phyloP scores from a whole-genome alignment of 441 rosid species.

The Erodium chrysanthum region DNA sequence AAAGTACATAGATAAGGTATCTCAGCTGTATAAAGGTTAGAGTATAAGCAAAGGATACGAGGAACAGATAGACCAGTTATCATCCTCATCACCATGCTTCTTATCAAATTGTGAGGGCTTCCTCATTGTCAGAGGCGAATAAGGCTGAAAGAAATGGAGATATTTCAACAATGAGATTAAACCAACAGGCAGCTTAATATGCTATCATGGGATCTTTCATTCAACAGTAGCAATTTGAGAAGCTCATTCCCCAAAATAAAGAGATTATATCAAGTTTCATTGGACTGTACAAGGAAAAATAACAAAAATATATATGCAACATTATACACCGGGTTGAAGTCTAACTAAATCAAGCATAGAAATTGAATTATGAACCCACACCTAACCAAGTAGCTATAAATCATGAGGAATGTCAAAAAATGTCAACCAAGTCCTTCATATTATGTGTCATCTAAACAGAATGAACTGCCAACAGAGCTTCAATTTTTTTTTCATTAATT shows the following conservation, averaged over 20 bases:
- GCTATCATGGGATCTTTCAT: background rate
- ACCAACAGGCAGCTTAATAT: background rate
- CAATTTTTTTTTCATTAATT: background rate
- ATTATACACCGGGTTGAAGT: background rate
- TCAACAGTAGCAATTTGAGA: background rate
- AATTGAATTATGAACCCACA: background rate
- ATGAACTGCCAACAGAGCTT: background rate
- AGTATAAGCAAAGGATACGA: constrained; percentile 60
- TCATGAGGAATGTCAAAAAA: background rate
- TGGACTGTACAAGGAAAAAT: background rate
- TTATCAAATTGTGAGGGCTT: constrained; percentile 39
- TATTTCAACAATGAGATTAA: constrained; percentile 10
- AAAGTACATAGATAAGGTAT: background rate
- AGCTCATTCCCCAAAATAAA: background rate
- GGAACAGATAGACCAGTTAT: constrained; percentile 66
- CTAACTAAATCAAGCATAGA: background rate
- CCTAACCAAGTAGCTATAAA: background rate
- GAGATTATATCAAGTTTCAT: background rate
- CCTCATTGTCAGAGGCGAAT: constrained; percentile 34
- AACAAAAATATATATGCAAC: background rate
- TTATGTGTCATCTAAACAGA: background rate
- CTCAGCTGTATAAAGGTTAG: constrained; percentile 3
- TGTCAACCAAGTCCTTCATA: background rate
- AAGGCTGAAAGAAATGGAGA: constrained; percentile 26
- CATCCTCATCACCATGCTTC: constrained; percentile 73